phyloP scores from a whole-genome alignment of 768 basidiomycete genomes.

The Amylocystis lapponica region DNA sequence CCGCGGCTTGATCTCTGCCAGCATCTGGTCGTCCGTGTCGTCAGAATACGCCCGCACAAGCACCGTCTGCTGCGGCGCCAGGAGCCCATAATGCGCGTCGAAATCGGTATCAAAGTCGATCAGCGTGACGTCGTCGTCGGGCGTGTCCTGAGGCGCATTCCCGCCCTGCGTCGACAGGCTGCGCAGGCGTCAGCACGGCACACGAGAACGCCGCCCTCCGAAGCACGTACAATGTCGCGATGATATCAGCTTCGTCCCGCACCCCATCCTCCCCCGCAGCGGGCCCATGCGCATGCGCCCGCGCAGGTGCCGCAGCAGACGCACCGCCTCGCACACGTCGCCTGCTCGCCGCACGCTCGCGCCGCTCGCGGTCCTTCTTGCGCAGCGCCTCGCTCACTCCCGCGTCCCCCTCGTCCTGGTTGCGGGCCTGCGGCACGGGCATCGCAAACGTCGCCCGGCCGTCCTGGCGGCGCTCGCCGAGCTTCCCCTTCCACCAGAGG shows the following conservation, averaged over 20 bases:
- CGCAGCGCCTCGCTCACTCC: conserved; percentile 67
- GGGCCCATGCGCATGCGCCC: conserved; percentile 9
- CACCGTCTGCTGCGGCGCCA: conserved; percentile 74
- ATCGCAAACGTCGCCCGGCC: conserved; percentile 24
- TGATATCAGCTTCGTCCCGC: conserved; percentile 42
- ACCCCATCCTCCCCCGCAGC: conserved; percentile 4
- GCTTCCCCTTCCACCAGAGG: conserved; percentile 75
- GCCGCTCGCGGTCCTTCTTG: conserved; percentile 66
- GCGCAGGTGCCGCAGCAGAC: conserved; percentile 13
- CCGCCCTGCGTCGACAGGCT: conserved; percentile 22
- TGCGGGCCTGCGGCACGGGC: conserved; percentile 12
- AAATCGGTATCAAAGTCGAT: conserved; percentile 47
- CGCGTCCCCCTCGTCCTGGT: conserved; percentile 23
- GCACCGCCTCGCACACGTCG: conserved; percentile 77
- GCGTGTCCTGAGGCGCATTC: conserved; percentile 1
- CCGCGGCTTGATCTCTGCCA: conserved; percentile 82
- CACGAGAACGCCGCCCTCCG: background rate
- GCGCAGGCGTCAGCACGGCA: conserved; percentile 12
- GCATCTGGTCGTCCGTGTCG: conserved; percentile 85
- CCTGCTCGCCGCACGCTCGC: conserved; percentile 55
- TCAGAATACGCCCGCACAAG: conserved; percentile 86
- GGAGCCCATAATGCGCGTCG: conserved; percentile 73
- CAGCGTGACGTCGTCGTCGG: conserved; percentile 12
- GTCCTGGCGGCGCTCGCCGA: conserved; percentile 31
- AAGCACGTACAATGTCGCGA: conserved; percentile 53